Evolutionary conservation across 1,284 basidiomycete genomes (phyloP), one percentile per base, ranked within the genome.

Genomic region (Tylopilus sp.): DNA sequence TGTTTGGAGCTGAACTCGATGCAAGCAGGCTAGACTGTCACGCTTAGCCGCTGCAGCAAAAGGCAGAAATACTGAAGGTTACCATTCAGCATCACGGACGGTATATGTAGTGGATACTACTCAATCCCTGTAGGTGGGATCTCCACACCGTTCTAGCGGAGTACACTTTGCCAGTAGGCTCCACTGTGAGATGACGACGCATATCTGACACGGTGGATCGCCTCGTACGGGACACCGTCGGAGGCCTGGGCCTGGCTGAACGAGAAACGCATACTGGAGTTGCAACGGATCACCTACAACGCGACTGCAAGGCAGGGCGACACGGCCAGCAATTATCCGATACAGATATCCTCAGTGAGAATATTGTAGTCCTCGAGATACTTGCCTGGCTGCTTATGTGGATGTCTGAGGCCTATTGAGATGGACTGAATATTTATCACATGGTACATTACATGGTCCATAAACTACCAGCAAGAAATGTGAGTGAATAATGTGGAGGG

Each of bases 281-380:
- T 75, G 29, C 70, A 75, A 35, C 67, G 75, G 36, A 64, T 62
- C 26, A 73, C 78, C 25, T 72, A 78, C 40, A 67, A 74, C 5
- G 70, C 58, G 37, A 57, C 77, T 83, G 34, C 64, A 82, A 21
- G 68, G 69, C 39, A 72, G 72, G 53, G 82, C 84, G 21, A 71
- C 74, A 59, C 70, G 65, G 41, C 77, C 84, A 1, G 65, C 63
- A 4, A 72, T 84, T 21, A 78, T 82, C 61, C 76, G 84, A 37
- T 81, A 77, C 63, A 75, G 81, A 55, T 84, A 79, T 63, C 81
- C 84, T 49, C 80, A 85, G 87, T 89, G 58, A 70, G 85, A 77
- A 36, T 33, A 41, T n/a, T n/a, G n/a, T n/a, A n/a, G n/a, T n/a
- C n/a, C n/a, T n/a, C n/a, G n/a, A n/a, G n/a, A n/a, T n/a, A n/a